Evolutionary conservation across 2,329 filamentous ascomycete genomes (phyloP).

Genomic region (Tympanopsis confertula): DNA sequence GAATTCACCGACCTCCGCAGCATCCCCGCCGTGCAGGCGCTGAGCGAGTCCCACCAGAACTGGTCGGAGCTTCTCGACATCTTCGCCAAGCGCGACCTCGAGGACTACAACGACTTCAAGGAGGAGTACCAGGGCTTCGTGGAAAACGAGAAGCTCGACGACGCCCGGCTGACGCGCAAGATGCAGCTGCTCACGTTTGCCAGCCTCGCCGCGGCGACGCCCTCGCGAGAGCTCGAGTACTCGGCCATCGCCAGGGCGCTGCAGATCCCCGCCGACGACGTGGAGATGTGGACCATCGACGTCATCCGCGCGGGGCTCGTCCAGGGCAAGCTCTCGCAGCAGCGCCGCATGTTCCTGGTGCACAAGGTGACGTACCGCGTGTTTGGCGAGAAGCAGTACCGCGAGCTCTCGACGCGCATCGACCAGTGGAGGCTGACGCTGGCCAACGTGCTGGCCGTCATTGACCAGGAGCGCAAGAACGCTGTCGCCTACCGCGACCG

Average conservation of each 20-base stretch:
- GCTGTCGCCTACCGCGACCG: background rate
- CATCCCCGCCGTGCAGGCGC: slow-evolving; percentile 70
- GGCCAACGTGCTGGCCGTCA: slow-evolving; percentile 64
- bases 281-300: slow-evolving; percentile 98
- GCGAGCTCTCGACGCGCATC: slow-evolving; percentile 78
- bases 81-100: slow-evolving; percentile 84
- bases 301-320: slow-evolving; percentile 91
- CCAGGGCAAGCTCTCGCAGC: slow-evolving; percentile 90
- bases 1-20: slow-evolving; percentile 64
- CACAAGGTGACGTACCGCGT: slow-evolving; percentile 94
- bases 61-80: slow-evolving; percentile 91
- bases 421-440: slow-evolving; percentile 85
- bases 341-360: slow-evolving; percentile 85
- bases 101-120: slow-evolving; percentile 82
- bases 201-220: slow-evolving; percentile 72
- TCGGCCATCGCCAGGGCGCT: slow-evolving; percentile 72
- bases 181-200: slow-evolving; percentile 92
- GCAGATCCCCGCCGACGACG: slow-evolving; percentile 69
- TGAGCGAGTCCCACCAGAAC: slow-evolving; percentile 71
- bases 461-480: slow-evolving; percentile 61
- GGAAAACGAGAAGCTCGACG: slow-evolving; percentile 34
- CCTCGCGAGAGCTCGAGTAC: slow-evolving; percentile 82
- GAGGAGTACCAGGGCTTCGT: slow-evolving; percentile 26
- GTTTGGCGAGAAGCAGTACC: slow-evolving; percentile 97
- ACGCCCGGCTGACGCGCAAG: slow-evolving; percentile 77